Evolutionary conservation across 768 basidiomycete species (phyloP), one percentile per base, ranked within the genome.

Genomic region (Crucibulum laeve): DNA sequence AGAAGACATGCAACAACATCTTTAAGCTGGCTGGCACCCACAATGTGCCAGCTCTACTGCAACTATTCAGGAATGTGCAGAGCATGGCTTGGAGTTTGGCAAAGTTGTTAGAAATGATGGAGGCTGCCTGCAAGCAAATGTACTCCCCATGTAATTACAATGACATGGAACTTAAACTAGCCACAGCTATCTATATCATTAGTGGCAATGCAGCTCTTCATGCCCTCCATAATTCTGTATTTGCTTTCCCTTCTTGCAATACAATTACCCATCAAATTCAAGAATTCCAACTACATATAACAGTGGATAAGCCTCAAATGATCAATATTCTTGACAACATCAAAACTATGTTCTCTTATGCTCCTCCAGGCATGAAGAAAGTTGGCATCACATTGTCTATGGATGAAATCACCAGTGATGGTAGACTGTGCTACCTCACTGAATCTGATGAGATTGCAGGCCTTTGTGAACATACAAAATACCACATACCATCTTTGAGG

Each of bases 141-240:
- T 1, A 32, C 34, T n/a, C 64, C 63, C 38, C 39, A 32, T 7
- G 43, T 58, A 55, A 49, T 40, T 64, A 45, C 39, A 47, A 38
- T 13, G 44, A 56, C 5, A 18, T 51, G 3, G 56, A 65, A 36
- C 26, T 40, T 21, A 55, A 61, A 26, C 53, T 64, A 4, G 49
- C 58, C 7, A 53, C 50, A 2, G 44, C 51, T 1, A 35, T 57
- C 0, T 60, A 58, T 38, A 56, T 58, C 25, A 48, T 61, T n/a
- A 62, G 63, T 28, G 63, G 62, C 24, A 58, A 47, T 13, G 50
- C 53, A 8, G 55, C 57, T 1, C 42, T 64, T 1, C 42, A 64
- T 48, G 61, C 62, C 3, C 43, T 59, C 23, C 52, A 53, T n/a
- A 56, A 65, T 2, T 53, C 54, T 1, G 40, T 25, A 1, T 53